These are phyloP conservation scores for Chiua sp. DNA, from an alignment of 1,284 basidiomycete species.

Conservation along the genomic window DNA sequence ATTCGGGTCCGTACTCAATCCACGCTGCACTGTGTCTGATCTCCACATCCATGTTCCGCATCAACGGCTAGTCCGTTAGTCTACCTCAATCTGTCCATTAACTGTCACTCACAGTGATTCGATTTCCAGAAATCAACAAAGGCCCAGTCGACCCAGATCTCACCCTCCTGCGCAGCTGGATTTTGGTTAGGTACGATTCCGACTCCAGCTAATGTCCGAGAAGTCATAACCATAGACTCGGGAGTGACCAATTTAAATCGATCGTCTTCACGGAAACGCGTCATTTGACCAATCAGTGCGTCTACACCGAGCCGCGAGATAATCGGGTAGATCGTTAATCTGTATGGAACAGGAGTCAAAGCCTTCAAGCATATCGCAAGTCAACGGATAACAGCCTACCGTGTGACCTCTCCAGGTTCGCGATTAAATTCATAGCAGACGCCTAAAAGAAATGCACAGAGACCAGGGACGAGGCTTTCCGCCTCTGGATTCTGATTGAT, in stretches of 20 bases:
- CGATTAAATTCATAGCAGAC: conserved; percentile 95
- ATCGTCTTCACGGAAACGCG: conserved; percentile 87
- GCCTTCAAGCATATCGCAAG: not conserved
- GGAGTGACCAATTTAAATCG: conserved; percentile 91
- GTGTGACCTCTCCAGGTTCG: conserved; percentile 90
- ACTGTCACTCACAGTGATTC: conserved; percentile 81
- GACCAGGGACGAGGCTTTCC: conserved; percentile 88
- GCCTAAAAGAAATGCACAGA: conserved; percentile 93
- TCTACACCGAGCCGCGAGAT: conserved; percentile 87
- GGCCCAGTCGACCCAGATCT: conserved; percentile 97
- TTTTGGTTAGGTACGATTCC: conserved; percentile 31
- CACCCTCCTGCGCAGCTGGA: conserved; percentile 65
- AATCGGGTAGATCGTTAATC: conserved; percentile 87
- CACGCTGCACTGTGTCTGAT: conserved; percentile 72
- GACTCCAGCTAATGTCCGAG: conserved; percentile 42
- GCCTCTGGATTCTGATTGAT: conserved; percentile 90
- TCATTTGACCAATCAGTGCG: conserved; percentile 87
- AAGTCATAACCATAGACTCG: conserved; percentile 66
- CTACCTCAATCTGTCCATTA: no score
- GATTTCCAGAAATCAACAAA: conserved; percentile 99
- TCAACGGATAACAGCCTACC: conserved; percentile 48
- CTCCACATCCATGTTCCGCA: not conserved
- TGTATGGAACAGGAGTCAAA: conserved; percentile 34
- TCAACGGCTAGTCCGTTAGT: conserved; percentile 1
- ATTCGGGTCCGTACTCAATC: conserved; percentile 68